Conservation (phyloP, 169 alveolate genomes). For the Babesia caballi region DNA sequence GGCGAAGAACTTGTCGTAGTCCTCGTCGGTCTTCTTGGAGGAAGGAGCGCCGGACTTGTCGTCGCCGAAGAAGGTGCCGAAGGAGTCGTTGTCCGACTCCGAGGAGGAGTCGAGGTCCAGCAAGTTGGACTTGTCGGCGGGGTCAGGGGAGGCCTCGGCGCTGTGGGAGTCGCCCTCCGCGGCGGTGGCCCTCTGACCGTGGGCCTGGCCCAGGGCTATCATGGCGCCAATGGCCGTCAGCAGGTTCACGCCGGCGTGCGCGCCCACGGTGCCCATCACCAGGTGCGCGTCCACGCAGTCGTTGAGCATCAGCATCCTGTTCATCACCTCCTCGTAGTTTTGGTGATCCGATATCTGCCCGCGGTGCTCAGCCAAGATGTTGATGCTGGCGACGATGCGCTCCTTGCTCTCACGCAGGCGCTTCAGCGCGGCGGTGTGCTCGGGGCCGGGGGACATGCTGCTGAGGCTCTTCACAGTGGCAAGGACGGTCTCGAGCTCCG, state of each 20-base stretch:
- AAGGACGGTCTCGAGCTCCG: conserved; percentile 39
- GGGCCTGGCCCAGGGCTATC: background rate
- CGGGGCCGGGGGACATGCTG: conserved; percentile 10
- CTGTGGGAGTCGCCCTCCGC: background rate
- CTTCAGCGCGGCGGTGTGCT: conserved; percentile 2
- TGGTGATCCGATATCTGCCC: background rate
- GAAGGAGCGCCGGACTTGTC: background rate
- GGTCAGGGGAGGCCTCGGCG: background rate
- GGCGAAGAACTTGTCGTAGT: conserved; percentile 36
- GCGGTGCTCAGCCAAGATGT: conserved; percentile 33
- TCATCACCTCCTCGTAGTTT: conserved; percentile 27
- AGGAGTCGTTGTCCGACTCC: conserved; percentile 25
- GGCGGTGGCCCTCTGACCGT: background rate
- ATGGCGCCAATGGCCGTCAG: too few relatives aligned
- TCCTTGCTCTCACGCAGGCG: conserved; percentile 17
- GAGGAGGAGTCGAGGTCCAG: conserved; percentile 18
- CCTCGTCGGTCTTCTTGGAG: conserved; percentile 6
- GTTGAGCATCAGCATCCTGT: conserved; percentile 47
- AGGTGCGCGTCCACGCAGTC: conserved; percentile 46
- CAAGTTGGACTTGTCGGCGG: background rate
- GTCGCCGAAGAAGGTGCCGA: background rate
- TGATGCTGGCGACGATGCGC: conserved; percentile 27
- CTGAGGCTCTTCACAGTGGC: conserved; percentile 13
- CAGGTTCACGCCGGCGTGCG: background rate
- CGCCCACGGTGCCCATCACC: background rate